Evolutionary conservation across 129 eudicot species (phyloP).

Genomic region (Chrysanthemum lavandulifolium): DNA sequence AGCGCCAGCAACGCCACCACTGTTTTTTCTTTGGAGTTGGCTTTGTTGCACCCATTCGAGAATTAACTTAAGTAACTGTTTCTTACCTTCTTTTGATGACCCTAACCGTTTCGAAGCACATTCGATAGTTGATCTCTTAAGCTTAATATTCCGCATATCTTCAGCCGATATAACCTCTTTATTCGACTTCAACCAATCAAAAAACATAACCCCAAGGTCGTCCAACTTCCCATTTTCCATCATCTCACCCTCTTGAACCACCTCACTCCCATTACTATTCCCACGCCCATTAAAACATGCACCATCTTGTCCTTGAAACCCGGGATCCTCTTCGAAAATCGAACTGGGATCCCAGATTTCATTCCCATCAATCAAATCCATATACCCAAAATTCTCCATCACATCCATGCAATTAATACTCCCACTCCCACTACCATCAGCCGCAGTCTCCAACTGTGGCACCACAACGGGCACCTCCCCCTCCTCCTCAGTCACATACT

Average conservation of each 20-base stretch:
- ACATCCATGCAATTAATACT: conserved; percentile 64
- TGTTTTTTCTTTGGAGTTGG: conserved; percentile 60
- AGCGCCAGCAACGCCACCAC: conserved; percentile 12
- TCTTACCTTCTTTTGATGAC: conserved; percentile 66
- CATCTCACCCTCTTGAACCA: conserved; percentile 23
- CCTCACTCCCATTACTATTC: conserved; percentile 27
- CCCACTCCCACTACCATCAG: conserved; percentile 39
- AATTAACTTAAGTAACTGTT: conserved; percentile 69
- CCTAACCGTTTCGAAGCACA: conserved; percentile 81
- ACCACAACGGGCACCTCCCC: background rate
- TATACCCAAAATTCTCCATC: conserved; percentile 76
- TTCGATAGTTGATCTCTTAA: conserved; percentile 75
- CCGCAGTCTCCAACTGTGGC: conserved; percentile 36
- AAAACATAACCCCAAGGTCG: conserved; percentile 69
- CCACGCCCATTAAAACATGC: conserved; percentile 2
- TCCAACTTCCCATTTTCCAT: conserved; percentile 27
- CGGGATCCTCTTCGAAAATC: conserved; percentile 45
- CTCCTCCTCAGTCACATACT: conserved; percentile 30
- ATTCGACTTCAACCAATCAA: conserved; percentile 89
- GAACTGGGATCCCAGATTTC: conserved; percentile 86
- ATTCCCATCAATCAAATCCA: conserved; percentile 69
- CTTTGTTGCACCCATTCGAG: conserved; percentile 90
- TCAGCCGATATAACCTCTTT: conserved; percentile 72
- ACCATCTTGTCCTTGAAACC: conserved; percentile 21
- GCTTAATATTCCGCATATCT: conserved; percentile 82